A percentile compares a stretch with the other conserved stretches of the same genome.
Evolutionary conservation across 1,284 basidiomycete genomes (phyloP).

Genomic region (Papiliotrema fonsecae): DNA sequence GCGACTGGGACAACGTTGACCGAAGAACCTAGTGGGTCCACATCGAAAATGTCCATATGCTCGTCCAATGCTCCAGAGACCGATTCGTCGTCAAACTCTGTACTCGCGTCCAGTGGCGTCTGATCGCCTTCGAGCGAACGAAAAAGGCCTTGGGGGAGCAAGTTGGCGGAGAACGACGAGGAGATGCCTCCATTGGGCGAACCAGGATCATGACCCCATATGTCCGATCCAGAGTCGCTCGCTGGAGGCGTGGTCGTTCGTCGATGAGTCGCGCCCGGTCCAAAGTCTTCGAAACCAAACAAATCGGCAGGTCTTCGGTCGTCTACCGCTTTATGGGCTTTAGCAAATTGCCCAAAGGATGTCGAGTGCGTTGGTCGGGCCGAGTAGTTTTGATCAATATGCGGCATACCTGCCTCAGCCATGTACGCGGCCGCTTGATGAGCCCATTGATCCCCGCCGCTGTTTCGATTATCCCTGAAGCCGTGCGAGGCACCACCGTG

Average conservation of each 20-base stretch:
- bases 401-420: slow-evolving; percentile 44
- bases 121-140: slow-evolving; percentile 46
- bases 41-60: not conserved
- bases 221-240: slow-evolving; percentile 25
- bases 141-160: slow-evolving; percentile 47
- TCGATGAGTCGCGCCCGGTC: slow-evolving; percentile 28
- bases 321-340: slow-evolving; percentile 4
- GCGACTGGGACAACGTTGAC: not conserved
- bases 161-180: slow-evolving; percentile 44
- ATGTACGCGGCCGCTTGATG: slow-evolving; percentile 44
- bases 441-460: slow-evolving; percentile 33
- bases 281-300: slow-evolving; percentile 48
- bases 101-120: slow-evolving; percentile 31
- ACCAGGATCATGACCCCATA: slow-evolving; percentile 39
- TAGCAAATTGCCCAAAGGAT: slow-evolving; percentile 28
- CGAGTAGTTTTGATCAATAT: slow-evolving; percentile 42
- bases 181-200: slow-evolving; percentile 46
- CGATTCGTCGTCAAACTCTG: slow-evolving; percentile 1
- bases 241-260: slow-evolving; percentile 10
- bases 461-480: not conserved
- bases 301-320: slow-evolving; percentile 25
- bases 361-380: slow-evolving; percentile 26
- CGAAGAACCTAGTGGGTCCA: not conserved
- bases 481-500: slow-evolving; percentile 3
- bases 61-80: not conserved